phyloP scores from a whole-genome alignment of 202 grass and related monocot species.

The Carex arenaria region DNA sequence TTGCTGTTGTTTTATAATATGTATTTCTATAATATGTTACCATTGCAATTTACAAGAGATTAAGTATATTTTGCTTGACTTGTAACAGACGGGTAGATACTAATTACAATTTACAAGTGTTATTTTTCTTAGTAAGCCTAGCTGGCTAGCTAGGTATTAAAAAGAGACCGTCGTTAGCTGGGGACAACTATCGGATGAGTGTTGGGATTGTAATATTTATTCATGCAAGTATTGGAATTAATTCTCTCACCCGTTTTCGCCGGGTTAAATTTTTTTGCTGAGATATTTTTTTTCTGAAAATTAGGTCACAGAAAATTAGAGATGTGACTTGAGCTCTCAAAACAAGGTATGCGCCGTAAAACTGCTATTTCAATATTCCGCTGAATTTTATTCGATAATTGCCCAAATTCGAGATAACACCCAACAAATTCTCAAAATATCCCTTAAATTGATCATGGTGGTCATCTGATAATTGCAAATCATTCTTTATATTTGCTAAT shows the following conservation, averaged over 20 bases:
- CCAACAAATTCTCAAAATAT: background rate
- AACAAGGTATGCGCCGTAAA: background rate
- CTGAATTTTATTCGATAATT: background rate
- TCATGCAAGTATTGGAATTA: background rate
- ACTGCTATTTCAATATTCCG: background rate
- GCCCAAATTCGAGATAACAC: background rate
- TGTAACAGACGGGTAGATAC: no score
- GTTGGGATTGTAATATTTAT: no score
- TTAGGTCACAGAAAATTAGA: background rate
- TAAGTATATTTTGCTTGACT: no score
- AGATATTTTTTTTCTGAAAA: background rate
- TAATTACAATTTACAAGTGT: no score
- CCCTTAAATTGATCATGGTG: background rate
- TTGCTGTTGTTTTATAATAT: no score
- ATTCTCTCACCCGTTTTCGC: background rate
- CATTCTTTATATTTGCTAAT: background rate
- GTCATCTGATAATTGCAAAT: background rate
- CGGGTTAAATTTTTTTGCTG: background rate
- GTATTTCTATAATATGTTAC: no score
- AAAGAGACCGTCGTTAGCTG: no score
- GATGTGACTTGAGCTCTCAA: background rate
- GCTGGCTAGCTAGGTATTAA: no score
- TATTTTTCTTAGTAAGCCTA: no score
- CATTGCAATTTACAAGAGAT: no score
- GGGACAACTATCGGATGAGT: no score